These are phyloP conservation scores for Zygosaccharomyces pseudobailii DNA, from an alignment of 1,139 yeast genomes.

Conservation along the genomic window DNA sequence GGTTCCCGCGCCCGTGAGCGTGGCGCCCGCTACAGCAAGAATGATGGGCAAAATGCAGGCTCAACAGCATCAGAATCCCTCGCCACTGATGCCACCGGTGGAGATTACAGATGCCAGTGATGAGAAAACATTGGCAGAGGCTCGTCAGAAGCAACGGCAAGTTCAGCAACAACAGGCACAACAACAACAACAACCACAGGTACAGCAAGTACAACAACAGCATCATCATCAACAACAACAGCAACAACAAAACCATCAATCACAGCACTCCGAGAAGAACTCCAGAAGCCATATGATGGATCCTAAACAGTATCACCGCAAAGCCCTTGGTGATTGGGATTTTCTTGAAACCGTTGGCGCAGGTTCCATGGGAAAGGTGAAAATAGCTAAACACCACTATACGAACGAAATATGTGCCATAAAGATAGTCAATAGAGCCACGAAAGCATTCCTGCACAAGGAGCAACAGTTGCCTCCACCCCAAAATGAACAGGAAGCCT, in stretches of 20 bases:
- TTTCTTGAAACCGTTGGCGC: constrained; percentile 94
- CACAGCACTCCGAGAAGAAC: constrained; percentile 12
- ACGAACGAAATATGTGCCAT: constrained; percentile 86
- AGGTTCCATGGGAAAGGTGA: constrained; percentile 98
- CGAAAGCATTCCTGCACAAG: constrained; percentile 70
- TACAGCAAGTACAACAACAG: constrained; percentile 12
- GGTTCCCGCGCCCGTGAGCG: constrained; percentile 25
- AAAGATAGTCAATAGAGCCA: constrained; percentile 76
- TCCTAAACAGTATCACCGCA: constrained; percentile 67
- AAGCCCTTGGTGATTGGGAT: constrained; percentile 95
- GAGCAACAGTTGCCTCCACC: constrained; percentile 69
- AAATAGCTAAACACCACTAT: constrained; percentile 78
- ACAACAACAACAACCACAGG: constrained; percentile 13
- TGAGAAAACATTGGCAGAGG: not conserved
- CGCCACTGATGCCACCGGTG: constrained; percentile 29
- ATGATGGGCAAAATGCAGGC: constrained; percentile 53
- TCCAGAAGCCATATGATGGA: constrained; percentile 12
- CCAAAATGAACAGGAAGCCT: constrained; percentile 49
- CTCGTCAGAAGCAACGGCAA: constrained; percentile 13
- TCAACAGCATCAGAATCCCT: constrained; percentile 31
- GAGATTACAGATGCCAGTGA: constrained; percentile 17
- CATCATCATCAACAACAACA: constrained; percentile 15
- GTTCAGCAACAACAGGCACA: constrained; percentile 12
- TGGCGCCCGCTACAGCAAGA: constrained; percentile 72
- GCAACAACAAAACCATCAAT: constrained; percentile 1